These are phyloP conservation scores for Torrubiella hemipterigena DNA, from an alignment of 2,329 filamentous ascomycete genomes.

Conservation along the genomic window DNA sequence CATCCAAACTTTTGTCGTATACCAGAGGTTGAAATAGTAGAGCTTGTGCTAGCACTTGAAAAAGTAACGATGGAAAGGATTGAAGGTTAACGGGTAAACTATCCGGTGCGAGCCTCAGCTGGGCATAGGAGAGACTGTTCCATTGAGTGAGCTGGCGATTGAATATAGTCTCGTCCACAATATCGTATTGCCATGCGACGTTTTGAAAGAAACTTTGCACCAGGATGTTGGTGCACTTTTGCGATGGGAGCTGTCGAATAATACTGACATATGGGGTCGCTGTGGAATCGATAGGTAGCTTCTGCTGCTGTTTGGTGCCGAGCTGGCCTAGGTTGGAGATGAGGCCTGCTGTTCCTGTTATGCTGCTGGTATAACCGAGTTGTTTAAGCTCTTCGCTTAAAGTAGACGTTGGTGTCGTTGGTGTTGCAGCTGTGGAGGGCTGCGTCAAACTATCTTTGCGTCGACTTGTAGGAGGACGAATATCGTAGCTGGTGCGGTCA, in stretches of 20 bases:
- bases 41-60: constrained; percentile 5
- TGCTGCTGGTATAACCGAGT: constrained; percentile 1
- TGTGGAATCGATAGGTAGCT: not conserved
- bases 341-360: constrained; percentile 1
- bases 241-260: constrained; percentile 4
- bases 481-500: not conserved
- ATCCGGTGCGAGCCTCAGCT: constrained; percentile 3
- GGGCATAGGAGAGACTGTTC: constrained; percentile 3
- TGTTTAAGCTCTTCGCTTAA: constrained; percentile 1
- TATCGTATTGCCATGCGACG: constrained; percentile 7
- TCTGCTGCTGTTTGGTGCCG: not conserved
- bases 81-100: constrained; percentile 1
- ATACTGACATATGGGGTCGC: constrained; percentile 3
- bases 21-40: constrained; percentile 4
- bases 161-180: constrained; percentile 6
- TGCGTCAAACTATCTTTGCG: not conserved
- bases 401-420: not conserved
- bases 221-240: constrained; percentile 3
- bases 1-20: constrained; percentile 5
- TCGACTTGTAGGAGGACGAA: not conserved
- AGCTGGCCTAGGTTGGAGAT: not conserved
- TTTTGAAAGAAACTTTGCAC: constrained; percentile 6
- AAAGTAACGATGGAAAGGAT: constrained; percentile 5
- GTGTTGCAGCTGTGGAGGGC: not conserved
- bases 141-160: constrained; percentile 2